phyloP scores from a whole-genome alignment of 345 rosid species.

The Eucalyptus polyanthemos region DNA sequence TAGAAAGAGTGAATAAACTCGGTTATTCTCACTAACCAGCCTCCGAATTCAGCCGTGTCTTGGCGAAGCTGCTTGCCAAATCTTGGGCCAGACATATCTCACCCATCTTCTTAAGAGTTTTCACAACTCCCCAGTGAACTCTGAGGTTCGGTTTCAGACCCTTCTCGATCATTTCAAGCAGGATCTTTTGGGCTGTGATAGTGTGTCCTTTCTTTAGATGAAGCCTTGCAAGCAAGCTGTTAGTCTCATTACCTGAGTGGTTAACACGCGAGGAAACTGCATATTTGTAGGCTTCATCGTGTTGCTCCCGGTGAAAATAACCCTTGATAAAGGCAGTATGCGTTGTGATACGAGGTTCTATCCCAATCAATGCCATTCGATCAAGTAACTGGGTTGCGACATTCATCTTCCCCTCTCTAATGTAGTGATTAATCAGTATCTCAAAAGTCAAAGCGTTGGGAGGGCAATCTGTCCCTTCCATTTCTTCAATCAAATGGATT shows the following conservation, averaged over 20 bases:
- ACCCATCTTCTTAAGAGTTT: slow-evolving; percentile 11
- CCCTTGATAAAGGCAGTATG: slow-evolving; percentile 32
- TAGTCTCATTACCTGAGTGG: slow-evolving; percentile 6
- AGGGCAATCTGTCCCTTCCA: slow-evolving; percentile 19
- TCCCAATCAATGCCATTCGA: slow-evolving; percentile 19
- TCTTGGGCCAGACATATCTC: slow-evolving; percentile 9
- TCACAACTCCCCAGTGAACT: slow-evolving; percentile 13
- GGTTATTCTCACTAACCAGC: background rate
- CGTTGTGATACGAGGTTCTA: slow-evolving; percentile 31
- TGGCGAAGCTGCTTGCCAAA: slow-evolving; percentile 2
- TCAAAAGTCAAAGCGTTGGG: slow-evolving; percentile 45
- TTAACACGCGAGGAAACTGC: slow-evolving; percentile 6
- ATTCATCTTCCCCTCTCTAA: slow-evolving; percentile 11
- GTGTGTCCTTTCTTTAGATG: slow-evolving; percentile 15
- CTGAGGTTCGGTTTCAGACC: slow-evolving; percentile 31
- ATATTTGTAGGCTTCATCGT: slow-evolving; percentile 25
- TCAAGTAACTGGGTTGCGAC: slow-evolving; percentile 15
- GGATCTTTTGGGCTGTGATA: slow-evolving; percentile 16
- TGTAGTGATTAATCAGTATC: slow-evolving; percentile 15
- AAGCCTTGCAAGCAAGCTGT: slow-evolving; percentile 34
- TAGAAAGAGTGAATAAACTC: background rate
- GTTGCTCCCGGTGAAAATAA: slow-evolving; percentile 6
- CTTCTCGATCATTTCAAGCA: slow-evolving; percentile 34
- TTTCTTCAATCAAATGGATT: slow-evolving; percentile 9
- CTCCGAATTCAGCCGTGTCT: background rate